Evolutionary conservation across 768 basidiomycete genomes (phyloP).

Genomic region (Suillus hirtellus): DNA sequence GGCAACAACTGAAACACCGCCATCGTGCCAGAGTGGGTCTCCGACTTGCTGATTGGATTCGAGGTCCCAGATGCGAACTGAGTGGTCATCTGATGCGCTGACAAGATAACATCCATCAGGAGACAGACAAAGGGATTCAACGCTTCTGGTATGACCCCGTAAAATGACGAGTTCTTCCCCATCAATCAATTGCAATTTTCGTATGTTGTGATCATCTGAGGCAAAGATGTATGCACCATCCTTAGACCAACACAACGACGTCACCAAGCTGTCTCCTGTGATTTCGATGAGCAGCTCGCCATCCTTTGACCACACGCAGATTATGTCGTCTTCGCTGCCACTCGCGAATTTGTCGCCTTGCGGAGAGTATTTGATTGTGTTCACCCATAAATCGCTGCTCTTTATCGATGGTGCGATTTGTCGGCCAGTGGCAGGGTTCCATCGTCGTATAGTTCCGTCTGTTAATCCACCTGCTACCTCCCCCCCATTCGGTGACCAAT

Average conservation of each 20-base stretch:
- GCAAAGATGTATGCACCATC: neutral
- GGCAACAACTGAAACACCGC: conserved; percentile 76
- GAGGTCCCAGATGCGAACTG: conserved; percentile 4
- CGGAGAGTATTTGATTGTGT: neutral
- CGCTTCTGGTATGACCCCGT: neutral
- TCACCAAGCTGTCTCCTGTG: neutral
- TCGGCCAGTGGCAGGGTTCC: conserved; percentile 12
- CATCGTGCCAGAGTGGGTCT: conserved; percentile 67
- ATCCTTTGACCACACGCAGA: neutral
- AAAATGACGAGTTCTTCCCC: neutral
- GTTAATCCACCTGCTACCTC: conserved; percentile 12
- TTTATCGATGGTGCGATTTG: neutral
- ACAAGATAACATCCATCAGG: neutral
- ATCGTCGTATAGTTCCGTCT: conserved; percentile 16
- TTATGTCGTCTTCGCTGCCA: neutral
- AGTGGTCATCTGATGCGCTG: neutral
- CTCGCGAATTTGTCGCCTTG: neutral
- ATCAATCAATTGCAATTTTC: neutral
- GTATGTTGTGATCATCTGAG: neutral
- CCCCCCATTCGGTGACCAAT: conserved; percentile 18
- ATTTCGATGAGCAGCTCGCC: neutral
- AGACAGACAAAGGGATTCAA: neutral
- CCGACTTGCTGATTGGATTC: neutral
- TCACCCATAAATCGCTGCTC: neutral
- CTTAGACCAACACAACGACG: neutral